These are phyloP conservation scores for Cyclocybe cylindracea DNA, from an alignment of 768 basidiomycete genomes.

Conservation along the genomic window DNA sequence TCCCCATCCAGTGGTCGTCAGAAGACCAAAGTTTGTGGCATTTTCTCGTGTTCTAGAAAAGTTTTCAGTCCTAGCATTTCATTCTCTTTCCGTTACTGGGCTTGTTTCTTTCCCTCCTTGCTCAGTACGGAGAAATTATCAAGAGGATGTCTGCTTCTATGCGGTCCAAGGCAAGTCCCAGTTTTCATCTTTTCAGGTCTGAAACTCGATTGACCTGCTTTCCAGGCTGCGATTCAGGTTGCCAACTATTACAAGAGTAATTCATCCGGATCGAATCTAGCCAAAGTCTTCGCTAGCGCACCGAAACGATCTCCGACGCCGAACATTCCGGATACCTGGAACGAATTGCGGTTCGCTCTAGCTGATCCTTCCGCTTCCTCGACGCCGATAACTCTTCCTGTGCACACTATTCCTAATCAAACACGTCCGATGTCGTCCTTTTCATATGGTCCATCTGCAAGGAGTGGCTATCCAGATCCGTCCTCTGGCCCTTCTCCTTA, in stretches of 20 bases:
- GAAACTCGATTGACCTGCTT: not conserved
- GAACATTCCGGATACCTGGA: conserved; percentile 17
- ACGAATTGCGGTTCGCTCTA: conserved; percentile 20
- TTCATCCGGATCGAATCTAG: conserved; percentile 39
- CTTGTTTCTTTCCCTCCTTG: conserved; percentile 55
- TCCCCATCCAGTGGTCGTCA: conserved; percentile 56
- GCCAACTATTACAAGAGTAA: conserved; percentile 52
- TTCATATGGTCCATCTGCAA: conserved; percentile 4
- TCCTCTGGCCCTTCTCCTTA: not conserved
- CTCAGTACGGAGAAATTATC: conserved; percentile 66
- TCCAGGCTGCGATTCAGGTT: conserved; percentile 59
- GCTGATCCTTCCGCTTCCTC: conserved; percentile 13
- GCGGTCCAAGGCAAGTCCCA: conserved; percentile 53
- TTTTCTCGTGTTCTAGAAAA: not conserved
- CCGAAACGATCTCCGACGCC: conserved; percentile 44
- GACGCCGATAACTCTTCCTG: not conserved
- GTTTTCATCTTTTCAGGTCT: not conserved
- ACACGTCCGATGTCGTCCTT: conserved; percentile 21
- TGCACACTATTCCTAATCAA: not conserved
- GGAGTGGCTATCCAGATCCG: not conserved
- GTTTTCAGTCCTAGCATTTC: conserved; percentile 10
- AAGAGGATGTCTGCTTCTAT: conserved; percentile 69
- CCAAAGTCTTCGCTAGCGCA: conserved; percentile 37
- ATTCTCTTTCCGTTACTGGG: conserved; percentile 25
- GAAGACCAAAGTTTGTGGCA: conserved; percentile 60